Evolutionary conservation across 1,284 basidiomycete species (phyloP).

Genomic region (Butyriboletus regius): DNA sequence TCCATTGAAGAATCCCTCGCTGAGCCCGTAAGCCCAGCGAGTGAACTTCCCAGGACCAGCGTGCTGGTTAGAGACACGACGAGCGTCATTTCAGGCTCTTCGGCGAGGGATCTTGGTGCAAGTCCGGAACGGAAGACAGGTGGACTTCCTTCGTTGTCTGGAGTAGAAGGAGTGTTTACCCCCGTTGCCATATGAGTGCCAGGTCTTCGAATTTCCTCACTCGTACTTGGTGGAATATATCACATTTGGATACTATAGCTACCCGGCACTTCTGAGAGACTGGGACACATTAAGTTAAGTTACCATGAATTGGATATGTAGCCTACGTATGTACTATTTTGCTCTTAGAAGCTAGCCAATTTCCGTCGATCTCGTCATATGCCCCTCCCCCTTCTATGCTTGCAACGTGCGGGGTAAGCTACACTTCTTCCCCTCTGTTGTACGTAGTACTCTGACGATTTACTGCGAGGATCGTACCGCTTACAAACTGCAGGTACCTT

Average conservation of each 20-base stretch:
- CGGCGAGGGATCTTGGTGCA: slow-evolving; percentile 23
- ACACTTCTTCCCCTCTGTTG: no score
- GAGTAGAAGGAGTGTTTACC: slow-evolving; percentile 19
- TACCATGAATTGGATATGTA: slow-evolving; percentile 19
- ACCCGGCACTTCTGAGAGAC: slow-evolving; percentile 6
- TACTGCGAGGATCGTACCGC: no score
- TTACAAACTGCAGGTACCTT: no score
- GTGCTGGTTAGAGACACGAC: slow-evolving; percentile 37
- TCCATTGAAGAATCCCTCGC: slow-evolving; percentile 39
- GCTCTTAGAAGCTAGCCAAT: slow-evolving; percentile 22
- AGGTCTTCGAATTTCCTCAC: slow-evolving; percentile 14
- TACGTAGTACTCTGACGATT: no score
- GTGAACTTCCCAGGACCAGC: slow-evolving; percentile 33
- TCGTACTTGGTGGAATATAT: slow-evolving; percentile 9
- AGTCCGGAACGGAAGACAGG: slow-evolving; percentile 27
- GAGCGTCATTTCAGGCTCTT: slow-evolving; percentile 26
- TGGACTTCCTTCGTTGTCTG: slow-evolving; percentile 9
- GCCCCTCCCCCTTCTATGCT: no score
- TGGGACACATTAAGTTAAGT: neutral
- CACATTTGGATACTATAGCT: slow-evolving; percentile 14
- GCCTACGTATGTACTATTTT: slow-evolving; percentile 26
- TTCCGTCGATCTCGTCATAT: slow-evolving; percentile 14
- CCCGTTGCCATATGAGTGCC: slow-evolving; percentile 29
- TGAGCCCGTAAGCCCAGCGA: slow-evolving; percentile 51
- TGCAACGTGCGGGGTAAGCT: no score